Evolutionary conservation across 345 rosid genomes (phyloP).

Genomic region (Populus ilicifolia): DNA sequence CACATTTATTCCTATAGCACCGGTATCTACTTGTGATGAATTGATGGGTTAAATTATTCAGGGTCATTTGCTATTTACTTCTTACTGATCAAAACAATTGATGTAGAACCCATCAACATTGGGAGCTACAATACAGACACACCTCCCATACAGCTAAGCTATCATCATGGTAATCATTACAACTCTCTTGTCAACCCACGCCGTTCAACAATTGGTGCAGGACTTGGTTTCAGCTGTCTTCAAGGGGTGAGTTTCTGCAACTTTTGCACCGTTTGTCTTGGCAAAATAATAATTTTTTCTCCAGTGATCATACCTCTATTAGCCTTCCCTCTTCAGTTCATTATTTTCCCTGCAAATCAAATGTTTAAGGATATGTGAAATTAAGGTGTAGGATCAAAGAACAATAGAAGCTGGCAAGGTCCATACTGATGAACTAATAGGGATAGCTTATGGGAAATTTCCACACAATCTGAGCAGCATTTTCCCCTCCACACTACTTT

Average conservation of each 20-base stretch:
- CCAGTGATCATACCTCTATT: background rate
- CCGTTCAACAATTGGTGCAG: constrained; percentile 82
- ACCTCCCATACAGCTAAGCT: constrained; percentile 89
- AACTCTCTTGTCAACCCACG: constrained; percentile 95
- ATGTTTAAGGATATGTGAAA: background rate
- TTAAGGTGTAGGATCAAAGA: background rate
- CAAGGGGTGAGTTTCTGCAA: constrained; percentile 60
- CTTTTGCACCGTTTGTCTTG: background rate
- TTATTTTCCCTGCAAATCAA: background rate
- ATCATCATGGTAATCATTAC: constrained; percentile 94
- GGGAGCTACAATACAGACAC: constrained; percentile 81
- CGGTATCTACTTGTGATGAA: constrained; percentile 42
- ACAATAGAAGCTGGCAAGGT: background rate
- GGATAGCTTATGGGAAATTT: background rate
- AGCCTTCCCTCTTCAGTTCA: background rate
- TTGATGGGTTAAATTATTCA: background rate
- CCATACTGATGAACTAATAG: background rate
- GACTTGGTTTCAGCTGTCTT: constrained; percentile 92
- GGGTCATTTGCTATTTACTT: constrained; percentile 6
- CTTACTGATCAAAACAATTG: constrained; percentile 4
- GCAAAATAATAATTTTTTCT: background rate
- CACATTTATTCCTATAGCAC: constrained; percentile 90
- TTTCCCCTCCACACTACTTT: too few species aligned
- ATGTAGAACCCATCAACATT: constrained; percentile 87
- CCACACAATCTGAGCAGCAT: background rate